Percentiles rank a stretch among this genome's conserved stretches.
Evolutionary conservation across 768 basidiomycete genomes (phyloP).

Genomic region (Psilocybe tampanensis): DNA sequence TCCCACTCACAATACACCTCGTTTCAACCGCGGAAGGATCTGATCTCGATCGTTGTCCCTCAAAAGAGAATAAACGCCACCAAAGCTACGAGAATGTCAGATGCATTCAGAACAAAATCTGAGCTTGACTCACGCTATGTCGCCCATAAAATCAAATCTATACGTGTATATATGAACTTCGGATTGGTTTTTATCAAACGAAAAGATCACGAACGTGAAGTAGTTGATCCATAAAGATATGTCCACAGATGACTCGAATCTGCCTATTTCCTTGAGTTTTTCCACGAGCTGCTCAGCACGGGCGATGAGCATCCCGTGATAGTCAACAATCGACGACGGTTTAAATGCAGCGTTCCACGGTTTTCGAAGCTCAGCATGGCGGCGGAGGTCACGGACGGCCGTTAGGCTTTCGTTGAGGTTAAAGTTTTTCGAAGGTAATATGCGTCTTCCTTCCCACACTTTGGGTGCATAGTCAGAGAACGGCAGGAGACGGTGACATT

Average conservation of each 20-base stretch:
- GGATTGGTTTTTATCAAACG: neutral
- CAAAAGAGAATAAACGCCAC: conserved; percentile 32
- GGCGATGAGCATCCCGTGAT: conserved; percentile 22
- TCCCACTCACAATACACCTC: conserved; percentile 23
- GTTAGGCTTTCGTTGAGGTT: conserved; percentile 25
- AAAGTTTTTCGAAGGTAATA: conserved; percentile 15
- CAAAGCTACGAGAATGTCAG: conserved; percentile 23
- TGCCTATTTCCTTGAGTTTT: conserved; percentile 14
- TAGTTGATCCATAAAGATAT: conserved; percentile 37
- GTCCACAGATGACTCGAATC: conserved; percentile 23
- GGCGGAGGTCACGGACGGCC: conserved; percentile 30
- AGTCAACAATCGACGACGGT: conserved; percentile 30
- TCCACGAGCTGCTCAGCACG: conserved; percentile 27
- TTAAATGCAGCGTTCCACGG: conserved; percentile 42
- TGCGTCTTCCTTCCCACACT: conserved; percentile 32
- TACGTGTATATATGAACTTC: neutral
- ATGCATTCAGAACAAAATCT: neutral
- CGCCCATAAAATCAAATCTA: conserved; percentile 42
- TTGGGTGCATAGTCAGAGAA: conserved; percentile 2
- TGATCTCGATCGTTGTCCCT: conserved; percentile 27
- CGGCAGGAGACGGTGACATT: neutral
- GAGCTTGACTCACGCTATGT: conserved; percentile 33
- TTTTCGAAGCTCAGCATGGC: conserved; percentile 39
- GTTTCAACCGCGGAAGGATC: conserved; percentile 14
- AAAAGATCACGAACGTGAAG: conserved; percentile 34